Evolutionary conservation across 306 rosid genomes (phyloP).

Genomic region (Casuarina cunninghamiana): DNA sequence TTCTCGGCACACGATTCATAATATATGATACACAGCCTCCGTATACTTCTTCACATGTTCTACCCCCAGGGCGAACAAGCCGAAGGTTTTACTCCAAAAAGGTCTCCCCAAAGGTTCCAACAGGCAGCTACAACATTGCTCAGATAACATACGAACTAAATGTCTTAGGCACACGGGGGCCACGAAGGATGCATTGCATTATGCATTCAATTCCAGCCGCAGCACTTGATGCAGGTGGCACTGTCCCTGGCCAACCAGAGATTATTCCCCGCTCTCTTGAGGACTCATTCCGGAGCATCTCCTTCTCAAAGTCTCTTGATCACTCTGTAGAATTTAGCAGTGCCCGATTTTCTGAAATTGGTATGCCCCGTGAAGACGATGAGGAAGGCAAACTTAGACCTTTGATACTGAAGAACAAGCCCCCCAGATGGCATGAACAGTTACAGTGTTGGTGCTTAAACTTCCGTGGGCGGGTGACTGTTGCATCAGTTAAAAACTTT

Average conservation of each 20-base stretch:
- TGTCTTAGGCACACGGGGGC: constrained; percentile 92
- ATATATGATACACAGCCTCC: constrained; percentile 89
- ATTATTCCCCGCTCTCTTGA: constrained; percentile 62
- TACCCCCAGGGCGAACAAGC: constrained; percentile 68
- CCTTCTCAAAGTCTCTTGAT: constrained; percentile 68
- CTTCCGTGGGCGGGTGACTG: constrained; percentile 80
- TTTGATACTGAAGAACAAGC: constrained; percentile 78
- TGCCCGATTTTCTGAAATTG: constrained; percentile 71
- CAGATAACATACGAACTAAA: constrained; percentile 85
- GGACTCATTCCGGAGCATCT: constrained; percentile 75
- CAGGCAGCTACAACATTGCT: constrained; percentile 90
- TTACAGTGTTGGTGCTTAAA: constrained; percentile 91
- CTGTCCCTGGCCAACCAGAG: constrained; percentile 74
- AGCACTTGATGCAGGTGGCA: constrained; percentile 70
- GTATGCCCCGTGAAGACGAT: constrained; percentile 46
- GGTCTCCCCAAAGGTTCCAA: constrained; percentile 90
- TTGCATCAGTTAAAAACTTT: constrained; percentile 85
- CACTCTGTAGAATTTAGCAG: constrained; percentile 76
- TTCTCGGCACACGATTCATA: constrained; percentile 87
- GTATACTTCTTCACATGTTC: constrained; percentile 50
- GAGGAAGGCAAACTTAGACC: constrained; percentile 59
- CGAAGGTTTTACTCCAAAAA: constrained; percentile 86
- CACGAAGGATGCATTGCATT: constrained; percentile 88
- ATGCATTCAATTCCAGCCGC: constrained; percentile 88
- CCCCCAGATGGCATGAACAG: constrained; percentile 91